Base-by-base conservation (phyloP, 305 asterid species). In the Stenogyne calaminthoides region DNA sequence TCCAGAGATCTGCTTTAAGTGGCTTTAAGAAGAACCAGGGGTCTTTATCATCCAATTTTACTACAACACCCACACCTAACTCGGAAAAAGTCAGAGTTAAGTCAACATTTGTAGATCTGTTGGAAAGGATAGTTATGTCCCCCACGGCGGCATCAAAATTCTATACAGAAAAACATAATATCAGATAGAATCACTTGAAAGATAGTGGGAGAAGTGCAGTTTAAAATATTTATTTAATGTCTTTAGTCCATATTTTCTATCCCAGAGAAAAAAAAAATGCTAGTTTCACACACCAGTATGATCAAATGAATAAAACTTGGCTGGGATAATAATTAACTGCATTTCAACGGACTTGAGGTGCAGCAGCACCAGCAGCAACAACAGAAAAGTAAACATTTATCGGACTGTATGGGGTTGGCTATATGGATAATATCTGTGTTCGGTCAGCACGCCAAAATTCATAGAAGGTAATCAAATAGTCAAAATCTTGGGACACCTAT, bases 11-110 rank as follows among this genome's bases (percentile, higher is more conserved):
- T 18, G 44, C 9, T 29, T 58, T 70, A 22, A 86, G 84, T 58
- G 88, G 88, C 78, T 67, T 83, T 36, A 74, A 57, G 73, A 86
- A 83, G 67, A 84, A 74, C 90, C 85, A 86, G 29, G 71, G 79
- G 58, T 72, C 81, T 4, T 64, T 68, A 14, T 40, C 62, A 49
- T 64, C 77, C 61, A 77, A 40, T 61, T 55, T 74, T 51, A 72
- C 78, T 4, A 84, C 65, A 56, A 74, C 20, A 27, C 83, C 87
- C 6, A 69, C 56, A 6, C 85, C 91, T n/a, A 70, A 34, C 18
- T 84, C 88, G 0, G 88, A 65, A 70, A 12, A 86, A 29, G 91
- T 78, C 67, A 34, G 16, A 3, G 87, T 81, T 80, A 86, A 86
- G 77, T 84, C 85, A 6, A 80, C 88, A 70, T 32, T 71, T 34